These are phyloP conservation scores for Hypoxylon sp. DNA, from an alignment of 2,329 filamentous ascomycete genomes.

Conservation along the genomic window DNA sequence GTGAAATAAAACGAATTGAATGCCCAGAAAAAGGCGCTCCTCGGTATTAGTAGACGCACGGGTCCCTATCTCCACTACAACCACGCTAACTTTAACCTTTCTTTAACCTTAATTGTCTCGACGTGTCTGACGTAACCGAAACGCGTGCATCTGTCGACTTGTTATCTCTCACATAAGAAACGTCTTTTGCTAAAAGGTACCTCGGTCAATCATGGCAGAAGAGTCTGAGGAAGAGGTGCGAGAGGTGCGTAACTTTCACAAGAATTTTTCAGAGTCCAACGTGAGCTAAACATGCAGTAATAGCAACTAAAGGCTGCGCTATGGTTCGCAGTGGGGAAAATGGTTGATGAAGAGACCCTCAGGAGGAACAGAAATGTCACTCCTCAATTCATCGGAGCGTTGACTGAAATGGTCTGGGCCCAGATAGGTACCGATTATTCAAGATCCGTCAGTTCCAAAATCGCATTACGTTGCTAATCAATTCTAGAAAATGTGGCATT, in stretches of 20 bases:
- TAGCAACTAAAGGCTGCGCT: conserved; percentile 87
- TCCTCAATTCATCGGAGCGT: conserved; percentile 86
- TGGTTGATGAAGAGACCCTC: conserved; percentile 87
- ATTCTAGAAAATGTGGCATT: conserved; percentile 67
- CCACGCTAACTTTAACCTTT: conserved; percentile 31
- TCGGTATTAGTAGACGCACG: conserved; percentile 27
- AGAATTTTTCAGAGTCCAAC: conserved; percentile 1
- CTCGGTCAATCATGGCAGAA: conserved; percentile 50
- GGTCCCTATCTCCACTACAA: conserved; percentile 12
- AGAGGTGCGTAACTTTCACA: conserved; percentile 47
- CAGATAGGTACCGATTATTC: conserved; percentile 78
- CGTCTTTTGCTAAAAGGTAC: neutral
- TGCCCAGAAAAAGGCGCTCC: conserved; percentile 18
- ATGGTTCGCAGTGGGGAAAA: conserved; percentile 87
- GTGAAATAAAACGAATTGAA: conserved; percentile 40
- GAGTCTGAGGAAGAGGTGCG: conserved; percentile 53
- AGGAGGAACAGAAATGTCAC: conserved; percentile 85
- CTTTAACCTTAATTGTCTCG: conserved; percentile 33
- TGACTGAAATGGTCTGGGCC: conserved; percentile 81
- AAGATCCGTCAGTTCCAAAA: conserved; percentile 13
- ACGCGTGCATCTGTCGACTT: conserved; percentile 24
- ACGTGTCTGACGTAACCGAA: conserved; percentile 38
- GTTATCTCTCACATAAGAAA: conserved; percentile 11
- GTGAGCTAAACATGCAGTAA: conserved; percentile 22
- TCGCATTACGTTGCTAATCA: conserved; percentile 21